Evolutionary conservation across 805 yeast species (phyloP).

Genomic region (Saturnispora quitensis): DNA sequence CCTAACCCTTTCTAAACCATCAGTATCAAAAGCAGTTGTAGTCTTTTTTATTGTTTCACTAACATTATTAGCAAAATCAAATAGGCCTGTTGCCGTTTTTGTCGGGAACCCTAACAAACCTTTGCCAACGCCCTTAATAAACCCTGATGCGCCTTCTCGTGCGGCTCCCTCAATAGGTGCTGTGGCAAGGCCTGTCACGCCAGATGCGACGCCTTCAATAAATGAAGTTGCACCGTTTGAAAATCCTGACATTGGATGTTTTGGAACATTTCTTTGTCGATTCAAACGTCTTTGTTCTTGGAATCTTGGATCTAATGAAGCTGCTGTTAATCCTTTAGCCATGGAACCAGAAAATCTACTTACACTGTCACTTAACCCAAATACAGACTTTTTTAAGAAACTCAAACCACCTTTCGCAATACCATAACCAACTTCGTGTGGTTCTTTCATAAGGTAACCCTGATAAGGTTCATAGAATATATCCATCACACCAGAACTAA

Average conservation of each 20-base stretch:
- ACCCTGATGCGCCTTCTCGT: slow-evolving; percentile 85
- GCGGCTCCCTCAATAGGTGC: slow-evolving; percentile 88
- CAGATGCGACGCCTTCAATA: slow-evolving; percentile 78
- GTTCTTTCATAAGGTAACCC: slow-evolving; percentile 91
- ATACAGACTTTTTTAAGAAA: slow-evolving; percentile 88
- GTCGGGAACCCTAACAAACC: slow-evolving; percentile 96
- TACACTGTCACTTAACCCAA: slow-evolving; percentile 89
- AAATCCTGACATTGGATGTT: slow-evolving; percentile 77
- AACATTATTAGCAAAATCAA: slow-evolving; percentile 86
- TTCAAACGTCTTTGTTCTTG: slow-evolving; percentile 77
- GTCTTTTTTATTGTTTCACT: slow-evolving; percentile 92
- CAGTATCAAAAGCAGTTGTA: slow-evolving; percentile 80
- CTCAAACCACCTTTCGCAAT: slow-evolving; percentile 93
- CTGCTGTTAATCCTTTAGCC: slow-evolving; percentile 88
- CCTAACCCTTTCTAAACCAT: slow-evolving; percentile 68
- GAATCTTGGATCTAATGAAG: slow-evolving; percentile 76
- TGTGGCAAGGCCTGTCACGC: slow-evolving; percentile 79
- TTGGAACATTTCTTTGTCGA: slow-evolving; percentile 69
- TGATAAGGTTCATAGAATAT: slow-evolving; percentile 96
- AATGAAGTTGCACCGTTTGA: slow-evolving; percentile 83
- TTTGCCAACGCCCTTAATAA: slow-evolving; percentile 86
- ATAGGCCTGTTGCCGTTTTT: slow-evolving; percentile 89
- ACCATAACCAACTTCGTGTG: slow-evolving; percentile 92
- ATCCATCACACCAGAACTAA: slow-evolving; percentile 93
- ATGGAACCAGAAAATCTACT: slow-evolving; percentile 89